Percentiles rank a stretch among this genome's conserved stretches.
phyloP scores from a whole-genome alignment of 169 alveolate species.

The Cyclospora cayetanensis region DNA sequence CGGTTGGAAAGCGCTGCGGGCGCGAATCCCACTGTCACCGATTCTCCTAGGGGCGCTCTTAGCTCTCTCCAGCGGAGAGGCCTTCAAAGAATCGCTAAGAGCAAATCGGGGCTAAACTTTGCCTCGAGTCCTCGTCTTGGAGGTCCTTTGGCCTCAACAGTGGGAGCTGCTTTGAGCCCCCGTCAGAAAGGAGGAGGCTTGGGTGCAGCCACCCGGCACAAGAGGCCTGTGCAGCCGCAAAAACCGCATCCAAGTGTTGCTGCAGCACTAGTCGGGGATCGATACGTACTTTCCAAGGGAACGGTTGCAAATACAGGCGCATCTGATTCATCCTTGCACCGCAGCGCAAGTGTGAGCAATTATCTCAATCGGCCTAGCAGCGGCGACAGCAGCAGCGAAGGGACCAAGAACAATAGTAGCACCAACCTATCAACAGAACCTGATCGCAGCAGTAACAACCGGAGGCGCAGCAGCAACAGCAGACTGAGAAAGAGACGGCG shows the following conservation, averaged over 20 bases:
- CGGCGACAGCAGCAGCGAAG: conserved; percentile 31
- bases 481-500: neutral
- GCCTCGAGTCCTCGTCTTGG: neutral
- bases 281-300: neutral
- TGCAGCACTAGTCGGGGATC: neutral
- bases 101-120: neutral
- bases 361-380: neutral
- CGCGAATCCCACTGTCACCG: neutral
- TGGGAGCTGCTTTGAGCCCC: neutral
- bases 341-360: neutral
- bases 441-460: neutral
- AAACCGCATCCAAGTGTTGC: neutral
- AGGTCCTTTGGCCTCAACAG: no score
- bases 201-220: neutral
- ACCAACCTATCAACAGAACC: neutral
- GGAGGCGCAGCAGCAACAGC: neutral
- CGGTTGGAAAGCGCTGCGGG: neutral
- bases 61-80: neutral
- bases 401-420: neutral
- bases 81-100: neutral
- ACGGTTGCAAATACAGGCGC: neutral
- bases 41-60: neutral
- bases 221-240: neutral
- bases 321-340: neutral
- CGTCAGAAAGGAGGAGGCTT: neutral